Base-by-base conservation (phyloP, 2,329 filamentous ascomycete genomes). In the Penicillium janthinellum region DNA sequence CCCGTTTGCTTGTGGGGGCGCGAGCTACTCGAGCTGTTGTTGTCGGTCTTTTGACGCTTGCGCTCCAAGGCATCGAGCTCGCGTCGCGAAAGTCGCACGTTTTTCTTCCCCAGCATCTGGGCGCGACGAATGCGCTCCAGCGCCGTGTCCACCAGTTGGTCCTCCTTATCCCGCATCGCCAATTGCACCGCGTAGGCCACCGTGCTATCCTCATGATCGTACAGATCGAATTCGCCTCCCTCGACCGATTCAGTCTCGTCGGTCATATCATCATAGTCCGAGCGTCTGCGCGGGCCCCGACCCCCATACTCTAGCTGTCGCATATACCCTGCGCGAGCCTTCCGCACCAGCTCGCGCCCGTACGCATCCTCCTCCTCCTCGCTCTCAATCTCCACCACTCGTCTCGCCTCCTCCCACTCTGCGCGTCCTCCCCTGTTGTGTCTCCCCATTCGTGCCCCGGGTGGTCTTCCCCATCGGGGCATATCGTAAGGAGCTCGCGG, bases 381-480 rank as follows among this genome's bases (percentile, higher is more conserved):
- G 52, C 72, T 71, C 35, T 72, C 70, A 49, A 78, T 67, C 67
- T 78, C 77, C 67, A 79, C 72, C 63, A 77, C 68, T 67, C 76
- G 72, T 68, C 64, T 67, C 68, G 73, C 69, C 65, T 77, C 77
- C 62, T 80, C 81, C 79, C 82, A 83, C 79, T 81, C 80, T 75
- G 79, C 80, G 78, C 82, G 81, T 67, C 77, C 76, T 75, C 81
- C 83, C 70, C 82, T 15, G 15, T 42, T 80, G 79, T 81, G 86
- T 83, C 85, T 86, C 84, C 86, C 84, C 81, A 72, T 74, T 77
- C 84, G 87, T 85, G 88, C 90, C 90, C 91, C 90, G 86, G 91
- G 90, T 95, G 92, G 92, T 97, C 94, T 97, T 97, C 93, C 94
- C 94, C 91, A 93, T 87, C 84, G 89, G 91, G 93, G 92, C 92